phyloP scores from a whole-genome alignment of 1,284 basidiomycete species.

The Papiliotrema flavescens region DNA sequence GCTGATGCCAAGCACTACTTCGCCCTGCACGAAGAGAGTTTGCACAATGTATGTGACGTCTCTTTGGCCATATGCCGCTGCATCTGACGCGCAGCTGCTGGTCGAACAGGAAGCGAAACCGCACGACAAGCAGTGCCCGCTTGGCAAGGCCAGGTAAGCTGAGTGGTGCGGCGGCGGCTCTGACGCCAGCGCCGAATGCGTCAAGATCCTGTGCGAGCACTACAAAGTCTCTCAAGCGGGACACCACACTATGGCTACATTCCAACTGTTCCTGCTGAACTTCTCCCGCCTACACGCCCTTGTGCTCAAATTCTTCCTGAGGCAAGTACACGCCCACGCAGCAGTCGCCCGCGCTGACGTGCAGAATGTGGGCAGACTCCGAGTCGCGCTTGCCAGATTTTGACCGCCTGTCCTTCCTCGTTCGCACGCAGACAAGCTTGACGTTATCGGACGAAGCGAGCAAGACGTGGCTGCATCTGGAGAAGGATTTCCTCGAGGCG shows the following conservation, averaged over 20 bases:
- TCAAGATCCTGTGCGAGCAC: constrained; percentile 80
- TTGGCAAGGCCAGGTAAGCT: constrained; percentile 63
- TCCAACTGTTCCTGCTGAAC: constrained; percentile 86
- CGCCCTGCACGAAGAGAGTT: constrained; percentile 69
- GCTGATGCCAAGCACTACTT: constrained; percentile 58
- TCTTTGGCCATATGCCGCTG: neutral
- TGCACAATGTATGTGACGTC: constrained; percentile 63
- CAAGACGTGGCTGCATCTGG: constrained; percentile 79
- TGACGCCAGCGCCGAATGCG: constrained; percentile 45
- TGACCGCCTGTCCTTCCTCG: constrained; percentile 71
- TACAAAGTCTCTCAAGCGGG: constrained; percentile 42
- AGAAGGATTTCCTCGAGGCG: constrained; percentile 75
- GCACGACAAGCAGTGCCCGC: constrained; percentile 72
- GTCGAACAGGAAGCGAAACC: constrained; percentile 80
- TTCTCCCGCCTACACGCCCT: constrained; percentile 78
- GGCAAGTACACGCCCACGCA: constrained; percentile 42
- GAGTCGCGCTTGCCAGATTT: constrained; percentile 78
- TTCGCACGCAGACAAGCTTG: constrained; percentile 81
- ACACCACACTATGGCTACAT: constrained; percentile 60
- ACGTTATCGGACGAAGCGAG: constrained; percentile 71
- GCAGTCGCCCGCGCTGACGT: neutral
- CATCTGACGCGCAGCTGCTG: constrained; percentile 57
- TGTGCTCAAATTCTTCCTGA: constrained; percentile 81
- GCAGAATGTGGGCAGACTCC: constrained; percentile 85
- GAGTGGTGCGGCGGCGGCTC: neutral